Conservation (phyloP, 1,284 basidiomycete genomes). For the Schizopora paradoxa region DNA sequence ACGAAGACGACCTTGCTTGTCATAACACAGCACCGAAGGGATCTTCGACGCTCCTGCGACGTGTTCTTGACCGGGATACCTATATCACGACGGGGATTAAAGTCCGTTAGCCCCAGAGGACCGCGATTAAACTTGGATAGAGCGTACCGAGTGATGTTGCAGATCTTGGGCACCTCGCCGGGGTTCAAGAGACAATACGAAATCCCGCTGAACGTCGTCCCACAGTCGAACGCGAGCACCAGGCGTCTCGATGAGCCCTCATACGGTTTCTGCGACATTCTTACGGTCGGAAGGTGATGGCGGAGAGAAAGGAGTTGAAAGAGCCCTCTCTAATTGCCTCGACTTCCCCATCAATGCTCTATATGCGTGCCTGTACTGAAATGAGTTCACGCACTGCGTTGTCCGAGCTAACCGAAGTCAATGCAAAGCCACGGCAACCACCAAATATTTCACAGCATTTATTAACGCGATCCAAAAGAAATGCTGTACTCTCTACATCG, state of each 20-base stretch:
- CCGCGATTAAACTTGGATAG: neutral
- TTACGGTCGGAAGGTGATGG: too few relatives aligned
- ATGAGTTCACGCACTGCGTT: too few relatives aligned
- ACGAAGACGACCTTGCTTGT: conserved; percentile 51
- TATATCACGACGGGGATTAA: too few relatives aligned
- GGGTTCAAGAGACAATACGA: neutral
- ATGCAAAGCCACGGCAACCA: too few relatives aligned
- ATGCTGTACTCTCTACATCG: too few relatives aligned
- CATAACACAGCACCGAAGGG: conserved; percentile 68
- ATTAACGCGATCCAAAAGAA: too few relatives aligned
- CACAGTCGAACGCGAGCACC: conserved; percentile 35
- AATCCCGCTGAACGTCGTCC: neutral
- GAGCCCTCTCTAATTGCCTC: too few relatives aligned
- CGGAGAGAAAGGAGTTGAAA: too few relatives aligned
- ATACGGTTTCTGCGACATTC: neutral
- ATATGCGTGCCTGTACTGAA: too few relatives aligned
- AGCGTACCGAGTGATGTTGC: neutral
- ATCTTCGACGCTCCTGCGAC: conserved; percentile 78
- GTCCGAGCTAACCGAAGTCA: too few relatives aligned
- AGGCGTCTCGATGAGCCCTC: conserved; percentile 33
- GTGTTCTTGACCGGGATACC: conserved; percentile 61
- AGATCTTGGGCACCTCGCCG: neutral
- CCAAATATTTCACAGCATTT: too few relatives aligned
- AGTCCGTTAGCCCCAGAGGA: neutral
- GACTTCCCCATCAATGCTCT: too few relatives aligned